Conservation (phyloP, 345 rosid genomes). For the Eucalyptus caleyi region DNA sequence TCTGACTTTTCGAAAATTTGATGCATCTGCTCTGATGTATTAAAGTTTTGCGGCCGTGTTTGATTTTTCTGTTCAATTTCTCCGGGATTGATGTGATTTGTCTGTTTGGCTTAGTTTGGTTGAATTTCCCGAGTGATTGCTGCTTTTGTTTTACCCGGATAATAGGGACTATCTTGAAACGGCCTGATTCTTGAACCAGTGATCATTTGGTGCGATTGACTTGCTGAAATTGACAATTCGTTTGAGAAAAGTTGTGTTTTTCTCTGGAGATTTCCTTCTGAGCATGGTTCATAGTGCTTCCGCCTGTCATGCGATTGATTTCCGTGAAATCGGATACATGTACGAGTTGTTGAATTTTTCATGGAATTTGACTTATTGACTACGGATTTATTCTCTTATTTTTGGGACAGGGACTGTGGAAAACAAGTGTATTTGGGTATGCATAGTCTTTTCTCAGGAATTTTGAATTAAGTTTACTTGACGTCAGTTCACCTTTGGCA, state of each 20-base stretch:
- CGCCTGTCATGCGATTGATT: not conserved
- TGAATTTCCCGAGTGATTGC: not conserved
- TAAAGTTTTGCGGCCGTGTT: not conserved
- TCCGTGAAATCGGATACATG: not conserved
- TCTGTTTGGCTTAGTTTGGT: not conserved
- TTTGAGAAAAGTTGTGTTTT: not conserved
- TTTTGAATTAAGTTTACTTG: not conserved
- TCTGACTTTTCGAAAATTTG: not conserved
- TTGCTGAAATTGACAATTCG: not conserved
- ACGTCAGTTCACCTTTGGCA: not conserved
- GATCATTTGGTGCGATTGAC: not conserved
- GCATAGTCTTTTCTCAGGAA: not conserved
- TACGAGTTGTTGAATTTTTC: not conserved
- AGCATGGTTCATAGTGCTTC: not conserved
- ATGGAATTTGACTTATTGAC: not conserved
- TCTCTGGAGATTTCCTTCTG: not conserved
- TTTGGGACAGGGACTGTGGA: conserved; percentile 80
- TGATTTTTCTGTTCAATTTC: not conserved
- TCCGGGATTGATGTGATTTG: not conserved
- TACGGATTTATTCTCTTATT: not conserved
- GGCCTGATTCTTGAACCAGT: not conserved
- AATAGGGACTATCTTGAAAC: not conserved
- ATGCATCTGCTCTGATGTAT: not conserved
- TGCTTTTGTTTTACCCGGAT: not conserved
- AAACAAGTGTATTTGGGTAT: conserved; percentile 95